These are phyloP conservation scores for Botrytis medusae DNA, from an alignment of 2,329 filamentous ascomycete species.

Conservation along the genomic window DNA sequence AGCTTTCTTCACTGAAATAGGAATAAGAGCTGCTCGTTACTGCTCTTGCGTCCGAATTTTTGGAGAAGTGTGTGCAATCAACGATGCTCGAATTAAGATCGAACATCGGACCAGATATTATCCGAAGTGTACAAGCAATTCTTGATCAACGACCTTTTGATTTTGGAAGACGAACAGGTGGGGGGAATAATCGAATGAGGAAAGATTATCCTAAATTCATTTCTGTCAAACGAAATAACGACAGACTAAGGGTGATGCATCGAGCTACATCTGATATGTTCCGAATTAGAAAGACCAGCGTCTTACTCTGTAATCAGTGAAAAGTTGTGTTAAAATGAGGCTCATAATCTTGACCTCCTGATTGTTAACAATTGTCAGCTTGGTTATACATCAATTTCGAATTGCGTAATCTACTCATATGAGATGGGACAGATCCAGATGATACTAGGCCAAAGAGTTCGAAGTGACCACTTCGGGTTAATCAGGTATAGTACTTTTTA, in stretches of 20 bases:
- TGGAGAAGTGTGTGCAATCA: background rate
- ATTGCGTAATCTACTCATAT: slow-evolving; percentile 12
- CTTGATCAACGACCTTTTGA: background rate
- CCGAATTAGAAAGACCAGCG: background rate
- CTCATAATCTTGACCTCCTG: slow-evolving; percentile 18
- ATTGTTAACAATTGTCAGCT: slow-evolving; percentile 5
- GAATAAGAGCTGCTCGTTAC: background rate
- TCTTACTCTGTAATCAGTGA: slow-evolving; percentile 14
- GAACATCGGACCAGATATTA: background rate
- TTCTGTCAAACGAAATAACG: background rate
- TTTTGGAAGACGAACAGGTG: background rate
- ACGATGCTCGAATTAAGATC: background rate
- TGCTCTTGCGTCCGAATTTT: too few relatives aligned
- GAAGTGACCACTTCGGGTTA: background rate
- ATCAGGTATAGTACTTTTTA: background rate
- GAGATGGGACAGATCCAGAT: background rate
- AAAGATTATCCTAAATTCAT: slow-evolving; percentile 3
- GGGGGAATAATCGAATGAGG: background rate
- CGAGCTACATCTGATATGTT: slow-evolving; percentile 4
- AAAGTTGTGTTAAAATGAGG: slow-evolving; percentile 14
- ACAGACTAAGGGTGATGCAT: background rate
- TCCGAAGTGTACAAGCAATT: background rate
- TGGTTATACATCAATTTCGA: slow-evolving; percentile 2
- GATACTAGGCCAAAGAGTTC: background rate
- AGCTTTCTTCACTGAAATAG: background rate